phyloP scores from a whole-genome alignment of 305 asterid genomes.

The Rubia peregrina region DNA sequence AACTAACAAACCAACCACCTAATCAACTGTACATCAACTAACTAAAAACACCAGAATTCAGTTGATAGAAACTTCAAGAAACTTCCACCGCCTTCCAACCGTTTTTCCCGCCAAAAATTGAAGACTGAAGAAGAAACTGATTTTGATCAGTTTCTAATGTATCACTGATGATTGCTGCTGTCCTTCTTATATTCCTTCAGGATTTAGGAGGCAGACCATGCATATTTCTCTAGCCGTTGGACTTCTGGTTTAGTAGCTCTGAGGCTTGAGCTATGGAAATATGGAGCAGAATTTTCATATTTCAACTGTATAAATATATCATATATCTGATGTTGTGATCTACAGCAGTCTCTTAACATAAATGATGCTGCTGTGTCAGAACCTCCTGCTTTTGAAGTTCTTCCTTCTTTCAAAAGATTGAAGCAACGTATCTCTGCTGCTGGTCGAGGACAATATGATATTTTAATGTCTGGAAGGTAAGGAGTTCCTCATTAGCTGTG shows the following conservation, averaged over 20 bases:
- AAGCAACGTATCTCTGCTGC: constrained; percentile 75
- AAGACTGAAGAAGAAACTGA: too few relatives aligned
- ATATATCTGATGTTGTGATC: not conserved
- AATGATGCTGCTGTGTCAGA: constrained; percentile 35
- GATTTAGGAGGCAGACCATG: not conserved
- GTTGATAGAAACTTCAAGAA: too few relatives aligned
- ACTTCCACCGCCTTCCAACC: too few relatives aligned
- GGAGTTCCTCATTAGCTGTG: not conserved
- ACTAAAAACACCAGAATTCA: too few relatives aligned
- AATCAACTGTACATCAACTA: too few relatives aligned
- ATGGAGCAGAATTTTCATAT: not conserved
- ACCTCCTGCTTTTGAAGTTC: constrained; percentile 86
- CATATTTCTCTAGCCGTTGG: not conserved
- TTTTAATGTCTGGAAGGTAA: constrained; percentile 97
- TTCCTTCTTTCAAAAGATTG: constrained; percentile 78
- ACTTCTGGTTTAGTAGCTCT: not conserved
- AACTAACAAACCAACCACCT: too few relatives aligned
- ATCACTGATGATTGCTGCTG: too few relatives aligned
- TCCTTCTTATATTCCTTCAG: too few relatives aligned
- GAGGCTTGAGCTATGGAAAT: not conserved
- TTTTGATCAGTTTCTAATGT: too few relatives aligned
- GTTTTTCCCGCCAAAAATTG: too few relatives aligned
- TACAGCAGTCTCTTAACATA: not conserved
- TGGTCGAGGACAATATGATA: constrained; percentile 74
- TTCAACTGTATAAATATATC: not conserved